Base-by-base conservation (phyloP, 768 basidiomycete species). In the Boletus sp. region DNA sequence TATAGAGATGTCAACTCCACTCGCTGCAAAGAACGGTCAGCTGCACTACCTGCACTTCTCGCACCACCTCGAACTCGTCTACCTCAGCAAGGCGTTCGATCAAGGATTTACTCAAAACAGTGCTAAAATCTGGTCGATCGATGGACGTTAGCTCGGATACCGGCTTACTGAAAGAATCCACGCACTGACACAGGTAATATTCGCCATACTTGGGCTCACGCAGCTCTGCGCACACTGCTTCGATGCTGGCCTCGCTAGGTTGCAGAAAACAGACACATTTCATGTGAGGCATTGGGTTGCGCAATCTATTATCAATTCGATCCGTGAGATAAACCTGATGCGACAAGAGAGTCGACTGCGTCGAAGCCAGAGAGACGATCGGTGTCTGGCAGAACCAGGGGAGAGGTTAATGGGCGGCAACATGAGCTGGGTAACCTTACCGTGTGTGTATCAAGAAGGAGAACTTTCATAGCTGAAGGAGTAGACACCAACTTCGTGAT, bases 301-400 rank as follows among this genome's bases (percentile, higher is more conserved):
- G 84, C 60, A 86, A 85, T 72, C 78, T 86, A 78, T 98, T 98
- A 78, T 98, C 97, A 67, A 99, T 92, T 54, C 94, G 83, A 76
- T 99, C 97, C 5, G 96, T 99, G 52, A 99, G 83, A 75, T 99
- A 99, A 42, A 98, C 92, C 70, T 99, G 95, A 64, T 98, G 94
- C 3, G 94, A 87, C 42, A 99, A 79, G 30, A 99, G 80, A 9
- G 87, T 89, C 3, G 94, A 94, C 70, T 98, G 97, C 0, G 97
- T 98, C 1, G 92, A 87, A 3, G 95, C 91, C 17, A 98, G 80
- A 4, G 95, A 98, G 7, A 99, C 88, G 58, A 98, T 95, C 1
- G 96, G 95, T 7, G 96, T 98, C 94, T 92, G 60, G n/a, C 36
- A 46, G 28, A 71, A 50, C 18, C 28, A 57, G 17, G 15, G 44